A percentile compares a stretch with the other conserved stretches of the same genome.
Conservation (phyloP, 1,284 basidiomycete species). For the Ustilago hordei region DNA sequence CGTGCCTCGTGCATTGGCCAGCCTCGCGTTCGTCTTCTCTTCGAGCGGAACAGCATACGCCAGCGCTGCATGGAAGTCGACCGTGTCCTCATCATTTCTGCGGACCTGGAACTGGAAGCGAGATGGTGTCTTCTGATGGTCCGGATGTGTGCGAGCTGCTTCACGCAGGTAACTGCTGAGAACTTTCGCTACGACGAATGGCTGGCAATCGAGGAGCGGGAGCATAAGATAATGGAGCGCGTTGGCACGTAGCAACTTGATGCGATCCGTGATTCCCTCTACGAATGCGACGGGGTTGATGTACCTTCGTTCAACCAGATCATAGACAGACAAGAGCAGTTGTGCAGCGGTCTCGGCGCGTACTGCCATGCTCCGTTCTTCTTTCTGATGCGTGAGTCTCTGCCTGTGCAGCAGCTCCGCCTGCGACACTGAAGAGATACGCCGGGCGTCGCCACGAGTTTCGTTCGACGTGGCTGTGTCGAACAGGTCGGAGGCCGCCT, state of each 20-base stretch:
- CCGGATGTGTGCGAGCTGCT: slow-evolving; percentile 11
- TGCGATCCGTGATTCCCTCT: slow-evolving; percentile 34
- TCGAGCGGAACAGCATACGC: slow-evolving; percentile 24
- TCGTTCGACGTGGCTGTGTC: slow-evolving; percentile 8
- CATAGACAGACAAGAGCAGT: slow-evolving; percentile 24
- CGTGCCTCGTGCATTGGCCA: slow-evolving; percentile 6
- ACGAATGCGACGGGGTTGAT: slow-evolving; percentile 20
- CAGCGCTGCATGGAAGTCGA: slow-evolving; percentile 9
- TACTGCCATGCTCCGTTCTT: slow-evolving; percentile 12
- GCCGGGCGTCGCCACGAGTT: slow-evolving; percentile 19
- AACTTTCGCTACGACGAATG: slow-evolving; percentile 17
- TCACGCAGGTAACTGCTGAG: slow-evolving; percentile 23
- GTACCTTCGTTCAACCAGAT: slow-evolving; percentile 17
- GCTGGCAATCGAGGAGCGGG: slow-evolving; percentile 19
- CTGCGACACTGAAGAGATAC: slow-evolving; percentile 23
- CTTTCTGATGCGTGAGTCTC: slow-evolving; percentile 14
- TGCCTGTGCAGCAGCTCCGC: slow-evolving; percentile 41
- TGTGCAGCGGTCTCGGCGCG: slow-evolving; percentile 36
- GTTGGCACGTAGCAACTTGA: slow-evolving; percentile 15
- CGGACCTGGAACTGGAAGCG: not conserved
- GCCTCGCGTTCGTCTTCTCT: slow-evolving; percentile 3
- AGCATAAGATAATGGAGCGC: slow-evolving; percentile 23
- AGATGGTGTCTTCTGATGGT: slow-evolving; percentile 7
- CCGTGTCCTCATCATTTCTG: not conserved
- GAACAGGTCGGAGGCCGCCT: slow-evolving; percentile 12